Evolutionary conservation across 1,139 yeast genomes (phyloP).

Genomic region (Yamadazyma epiphylla): DNA sequence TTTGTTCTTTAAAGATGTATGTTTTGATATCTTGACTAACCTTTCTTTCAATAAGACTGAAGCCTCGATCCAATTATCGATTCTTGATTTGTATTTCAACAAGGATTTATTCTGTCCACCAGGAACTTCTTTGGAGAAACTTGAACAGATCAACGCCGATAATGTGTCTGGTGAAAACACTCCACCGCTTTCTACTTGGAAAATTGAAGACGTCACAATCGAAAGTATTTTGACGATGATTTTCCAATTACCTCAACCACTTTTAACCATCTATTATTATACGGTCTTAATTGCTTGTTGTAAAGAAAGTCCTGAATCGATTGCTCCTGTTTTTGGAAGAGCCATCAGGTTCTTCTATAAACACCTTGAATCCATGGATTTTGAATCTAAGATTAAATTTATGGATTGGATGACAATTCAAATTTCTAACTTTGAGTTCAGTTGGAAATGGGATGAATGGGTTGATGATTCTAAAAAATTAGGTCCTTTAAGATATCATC

Average conservation of each 20-base stretch:
- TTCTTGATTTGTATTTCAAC: conserved; percentile 70
- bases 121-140: conserved; percentile 75
- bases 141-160: conserved; percentile 38
- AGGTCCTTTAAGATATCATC: conserved; percentile 49
- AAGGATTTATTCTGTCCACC: conserved; percentile 74
- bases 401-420: conserved; percentile 94
- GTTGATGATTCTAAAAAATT: conserved; percentile 46
- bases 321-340: conserved; percentile 94
- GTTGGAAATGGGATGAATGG: conserved; percentile 99
- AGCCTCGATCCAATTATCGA: conserved; percentile 78
- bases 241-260: conserved; percentile 66
- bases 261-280: conserved; percentile 74
- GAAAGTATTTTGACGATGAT: conserved; percentile 79
- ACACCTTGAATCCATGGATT: conserved; percentile 64
- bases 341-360: conserved; percentile 83
- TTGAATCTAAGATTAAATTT: conserved; percentile 68
- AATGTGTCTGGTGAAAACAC: conserved; percentile 36
- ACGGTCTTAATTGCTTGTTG: conserved; percentile 88
- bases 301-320: conserved; percentile 78
- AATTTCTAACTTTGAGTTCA: conserved; percentile 87
- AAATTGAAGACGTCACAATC: conserved; percentile 85
- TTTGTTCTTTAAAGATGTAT: conserved; percentile 68
- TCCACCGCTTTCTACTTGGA: conserved; percentile 69
- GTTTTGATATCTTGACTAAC: conserved; percentile 70
- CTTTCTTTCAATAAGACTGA: conserved; percentile 88